Percentiles rank a stretch among this genome's conserved stretches.
These are phyloP conservation scores for Biancaea sappan DNA, from an alignment of 306 rosid species.

Conservation along the genomic window DNA sequence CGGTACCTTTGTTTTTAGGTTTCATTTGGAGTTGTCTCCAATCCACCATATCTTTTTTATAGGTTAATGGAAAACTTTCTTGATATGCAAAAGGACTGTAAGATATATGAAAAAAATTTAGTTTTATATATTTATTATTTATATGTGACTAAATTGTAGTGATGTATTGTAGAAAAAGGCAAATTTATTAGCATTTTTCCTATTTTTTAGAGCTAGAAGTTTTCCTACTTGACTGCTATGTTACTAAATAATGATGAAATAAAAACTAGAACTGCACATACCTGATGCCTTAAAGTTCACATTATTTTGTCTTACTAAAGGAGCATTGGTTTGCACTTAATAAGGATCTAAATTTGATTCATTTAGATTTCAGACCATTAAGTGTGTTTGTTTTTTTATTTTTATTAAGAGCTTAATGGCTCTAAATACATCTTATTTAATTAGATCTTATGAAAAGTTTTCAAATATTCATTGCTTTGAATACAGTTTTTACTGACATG, in stretches of 20 bases:
- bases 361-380: too few species aligned
- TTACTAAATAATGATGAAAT: neutral
- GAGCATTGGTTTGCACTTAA: too few species aligned
- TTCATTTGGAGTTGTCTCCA: conserved; percentile 2
- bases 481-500: too few species aligned
- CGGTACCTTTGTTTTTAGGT: neutral
- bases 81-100: conserved; percentile 12
- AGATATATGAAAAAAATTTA: neutral
- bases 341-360: too few species aligned
- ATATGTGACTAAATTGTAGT: neutral
- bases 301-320: neutral
- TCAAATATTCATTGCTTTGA: too few species aligned
- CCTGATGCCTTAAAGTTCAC: conserved; percentile 3
- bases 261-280: neutral
- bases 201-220: conserved; percentile 3
- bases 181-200: conserved; percentile 1
- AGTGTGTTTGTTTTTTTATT: too few species aligned
- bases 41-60: conserved; percentile 4
- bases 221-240: neutral
- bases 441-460: too few species aligned
- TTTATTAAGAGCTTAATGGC: too few species aligned
- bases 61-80: neutral
- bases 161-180: neutral
- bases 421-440: too few species aligned
- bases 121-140: conserved; percentile 18